A percentile compares a stretch with the other conserved stretches of the same genome.
These are phyloP conservation scores for Elongisporangium anandrum DNA, from an alignment of 352 stramenopile genomes.

Conservation along the genomic window DNA sequence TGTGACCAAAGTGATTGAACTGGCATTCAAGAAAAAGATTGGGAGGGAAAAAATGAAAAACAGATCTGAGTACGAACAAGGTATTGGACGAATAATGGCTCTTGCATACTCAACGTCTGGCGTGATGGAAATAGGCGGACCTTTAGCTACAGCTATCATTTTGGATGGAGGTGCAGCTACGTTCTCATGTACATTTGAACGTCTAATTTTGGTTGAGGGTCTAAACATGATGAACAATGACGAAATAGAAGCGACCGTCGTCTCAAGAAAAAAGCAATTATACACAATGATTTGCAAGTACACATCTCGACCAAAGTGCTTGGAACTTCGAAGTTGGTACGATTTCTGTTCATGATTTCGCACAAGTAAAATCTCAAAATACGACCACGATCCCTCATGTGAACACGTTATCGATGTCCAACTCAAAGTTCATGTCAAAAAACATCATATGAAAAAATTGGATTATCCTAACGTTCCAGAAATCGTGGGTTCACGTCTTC, in stretches of 20 bases:
- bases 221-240: conserved; percentile 11
- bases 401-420: too few species aligned
- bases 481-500: too few species aligned
- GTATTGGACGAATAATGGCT: conserved; percentile 13
- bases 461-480: too few species aligned
- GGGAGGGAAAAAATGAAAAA: not conserved
- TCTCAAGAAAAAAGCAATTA: conserved; percentile 1
- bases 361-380: too few species aligned
- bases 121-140: conserved; percentile 19
- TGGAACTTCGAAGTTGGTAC: conserved; percentile 13
- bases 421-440: too few species aligned
- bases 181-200: conserved; percentile 17
- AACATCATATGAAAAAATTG: too few species aligned
- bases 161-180: conserved; percentile 8
- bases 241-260: conserved; percentile 11
- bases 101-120: conserved; percentile 14
- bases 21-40: conserved; percentile 12
- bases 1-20: too few species aligned
- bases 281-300: conserved; percentile 14
- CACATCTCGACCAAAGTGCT: conserved; percentile 3
- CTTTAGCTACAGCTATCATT: conserved; percentile 14
- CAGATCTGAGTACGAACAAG: conserved; percentile 5
- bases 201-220: conserved; percentile 10
- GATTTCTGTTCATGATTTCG: conserved; percentile 17
- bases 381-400: too few species aligned